Conservation (phyloP, 2,329 filamentous ascomycete genomes). For the Colletotrichum musae region DNA sequence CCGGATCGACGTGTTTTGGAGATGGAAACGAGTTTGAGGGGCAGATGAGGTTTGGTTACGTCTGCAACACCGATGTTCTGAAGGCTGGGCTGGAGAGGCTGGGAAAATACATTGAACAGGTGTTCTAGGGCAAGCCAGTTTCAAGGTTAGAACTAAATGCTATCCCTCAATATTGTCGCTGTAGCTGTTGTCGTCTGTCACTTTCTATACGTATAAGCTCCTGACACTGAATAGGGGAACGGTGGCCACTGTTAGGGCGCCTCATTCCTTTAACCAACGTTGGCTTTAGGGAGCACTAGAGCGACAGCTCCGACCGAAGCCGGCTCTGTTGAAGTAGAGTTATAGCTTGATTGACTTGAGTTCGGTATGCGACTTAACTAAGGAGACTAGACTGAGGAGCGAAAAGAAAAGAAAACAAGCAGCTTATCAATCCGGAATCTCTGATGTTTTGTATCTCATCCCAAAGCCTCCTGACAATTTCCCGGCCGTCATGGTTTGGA, state of each 20-base stretch:
- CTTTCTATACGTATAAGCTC: too few species aligned
- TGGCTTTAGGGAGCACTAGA: too few species aligned
- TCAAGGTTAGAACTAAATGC: too few species aligned
- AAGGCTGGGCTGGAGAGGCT: slow-evolving; percentile 72
- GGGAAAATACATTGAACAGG: slow-evolving; percentile 54
- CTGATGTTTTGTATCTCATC: not conserved
- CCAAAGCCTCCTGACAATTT: not conserved
- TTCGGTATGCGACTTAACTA: slow-evolving; percentile 12
- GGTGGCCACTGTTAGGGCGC: too few species aligned
- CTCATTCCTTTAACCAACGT: too few species aligned
- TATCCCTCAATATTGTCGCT: too few species aligned
- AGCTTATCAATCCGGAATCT: not conserved
- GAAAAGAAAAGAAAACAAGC: slow-evolving; percentile 9
- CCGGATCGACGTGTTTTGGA: slow-evolving; percentile 82
- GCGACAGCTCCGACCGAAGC: too few species aligned
- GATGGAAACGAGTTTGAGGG: slow-evolving; percentile 75
- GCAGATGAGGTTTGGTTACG: slow-evolving; percentile 84
- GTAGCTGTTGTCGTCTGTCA: too few species aligned
- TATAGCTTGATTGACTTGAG: slow-evolving; percentile 51
- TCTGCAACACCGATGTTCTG: slow-evolving; percentile 78
- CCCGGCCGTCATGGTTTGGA: too few species aligned
- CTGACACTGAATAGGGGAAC: too few species aligned
- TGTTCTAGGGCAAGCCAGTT: not conserved
- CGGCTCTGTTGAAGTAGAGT: not conserved
- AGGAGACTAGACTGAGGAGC: not conserved